Evolutionary conservation across 1,139 yeast species (phyloP).

Genomic region (Lodderomyces beijingensis): DNA sequence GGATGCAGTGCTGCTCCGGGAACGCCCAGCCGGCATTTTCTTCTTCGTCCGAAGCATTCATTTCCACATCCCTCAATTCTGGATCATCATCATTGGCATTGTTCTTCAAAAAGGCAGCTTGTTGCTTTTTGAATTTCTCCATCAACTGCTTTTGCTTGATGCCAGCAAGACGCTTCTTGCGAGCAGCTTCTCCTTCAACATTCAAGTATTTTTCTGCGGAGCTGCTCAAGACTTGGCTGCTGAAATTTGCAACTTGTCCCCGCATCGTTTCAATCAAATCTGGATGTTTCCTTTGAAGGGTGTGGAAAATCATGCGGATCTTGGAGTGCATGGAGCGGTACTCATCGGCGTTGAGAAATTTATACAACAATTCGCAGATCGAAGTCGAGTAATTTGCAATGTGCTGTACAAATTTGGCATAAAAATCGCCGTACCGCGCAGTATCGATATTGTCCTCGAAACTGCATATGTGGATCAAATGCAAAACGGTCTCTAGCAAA

Average conservation of each 20-base stretch:
- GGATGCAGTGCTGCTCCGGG: constrained; percentile 78
- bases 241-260: constrained; percentile 20
- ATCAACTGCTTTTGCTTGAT: constrained; percentile 68
- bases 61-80: constrained; percentile 34
- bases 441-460: constrained; percentile 29
- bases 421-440: constrained; percentile 29
- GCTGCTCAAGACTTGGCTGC: constrained; percentile 12
- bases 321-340: constrained; percentile 46
- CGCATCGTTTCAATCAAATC: constrained; percentile 19
- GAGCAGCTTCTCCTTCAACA: constrained; percentile 46
- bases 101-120: constrained; percentile 60
- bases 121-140: constrained; percentile 78
- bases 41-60: constrained; percentile 20
- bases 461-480: constrained; percentile 59
- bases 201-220: constrained; percentile 7
- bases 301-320: constrained; percentile 49
- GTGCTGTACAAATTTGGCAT: constrained; percentile 15
- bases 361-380: constrained; percentile 31
- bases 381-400: background rate
- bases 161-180: constrained; percentile 65
- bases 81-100: constrained; percentile 24
- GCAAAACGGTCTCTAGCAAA: constrained; percentile 56
- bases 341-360: constrained; percentile 35
- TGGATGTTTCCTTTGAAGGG: constrained; percentile 26
- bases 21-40: constrained; percentile 53